Percentiles rank a stretch among this genome's conserved stretches.
phyloP scores from a whole-genome alignment of 192 early-diverging fungal genomes.

The Podila minutissima region DNA sequence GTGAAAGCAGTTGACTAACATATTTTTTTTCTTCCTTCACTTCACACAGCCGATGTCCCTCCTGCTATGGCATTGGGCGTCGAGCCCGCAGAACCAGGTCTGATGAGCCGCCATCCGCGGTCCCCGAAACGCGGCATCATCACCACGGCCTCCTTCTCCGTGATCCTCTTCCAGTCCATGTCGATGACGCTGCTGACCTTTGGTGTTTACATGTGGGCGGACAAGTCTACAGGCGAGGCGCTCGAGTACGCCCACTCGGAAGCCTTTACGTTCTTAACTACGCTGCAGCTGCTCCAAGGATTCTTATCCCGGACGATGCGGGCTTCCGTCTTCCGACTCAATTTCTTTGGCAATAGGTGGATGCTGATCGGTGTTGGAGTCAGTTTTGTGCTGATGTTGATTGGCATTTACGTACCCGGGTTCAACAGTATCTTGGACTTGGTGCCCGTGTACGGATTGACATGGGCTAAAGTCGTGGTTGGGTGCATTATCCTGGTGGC shows the following conservation, averaged over 20 bases:
- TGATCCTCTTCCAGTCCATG: conserved; percentile 80
- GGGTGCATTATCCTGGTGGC: conserved; percentile 63
- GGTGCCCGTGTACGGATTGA: conserved; percentile 60
- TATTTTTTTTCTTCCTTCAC: background rate
- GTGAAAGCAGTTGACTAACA: background rate
- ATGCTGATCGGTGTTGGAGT: conserved; percentile 82
- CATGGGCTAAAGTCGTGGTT: conserved; percentile 73
- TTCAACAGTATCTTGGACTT: conserved; percentile 46
- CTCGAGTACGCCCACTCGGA: conserved; percentile 61
- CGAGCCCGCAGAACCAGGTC: conserved; percentile 85
- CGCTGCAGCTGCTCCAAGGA: conserved; percentile 88
- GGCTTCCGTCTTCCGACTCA: conserved; percentile 78
- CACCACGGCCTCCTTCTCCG: conserved; percentile 63
- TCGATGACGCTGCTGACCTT: conserved; percentile 74
- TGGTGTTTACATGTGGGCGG: conserved; percentile 66
- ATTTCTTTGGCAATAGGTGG: conserved; percentile 80
- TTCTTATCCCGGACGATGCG: conserved; percentile 85
- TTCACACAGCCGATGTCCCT: conserved; percentile 84
- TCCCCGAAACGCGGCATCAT: conserved; percentile 81
- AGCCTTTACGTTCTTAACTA: conserved; percentile 84
- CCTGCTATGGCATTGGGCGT: conserved; percentile 95
- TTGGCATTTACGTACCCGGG: conserved; percentile 85
- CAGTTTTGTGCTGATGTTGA: conserved; percentile 73
- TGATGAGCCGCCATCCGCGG: conserved; percentile 88
- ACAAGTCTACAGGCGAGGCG: conserved; percentile 22